These are phyloP conservation scores for Aspergillus brunneoviolaceus DNA, from an alignment of 2,329 filamentous ascomycete genomes.

Conservation along the genomic window DNA sequence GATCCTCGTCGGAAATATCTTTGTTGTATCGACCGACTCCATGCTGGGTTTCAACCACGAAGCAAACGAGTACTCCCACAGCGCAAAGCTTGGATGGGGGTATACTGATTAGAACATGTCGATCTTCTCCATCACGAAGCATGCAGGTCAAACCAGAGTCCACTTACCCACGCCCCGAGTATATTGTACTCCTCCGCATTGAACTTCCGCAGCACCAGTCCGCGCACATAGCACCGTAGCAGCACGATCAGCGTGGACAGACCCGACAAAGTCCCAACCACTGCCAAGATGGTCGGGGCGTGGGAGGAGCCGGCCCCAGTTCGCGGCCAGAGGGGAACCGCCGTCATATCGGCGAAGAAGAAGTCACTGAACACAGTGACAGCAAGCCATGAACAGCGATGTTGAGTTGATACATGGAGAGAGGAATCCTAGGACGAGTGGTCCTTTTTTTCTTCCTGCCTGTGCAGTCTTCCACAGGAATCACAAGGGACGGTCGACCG, in stretches of 20 bases:
- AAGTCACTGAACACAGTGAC: background rate
- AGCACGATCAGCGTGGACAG: constrained; percentile 41
- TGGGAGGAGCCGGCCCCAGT: constrained; percentile 1
- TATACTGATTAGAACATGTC: background rate
- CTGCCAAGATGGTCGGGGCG: constrained; percentile 36
- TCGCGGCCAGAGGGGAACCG: background rate
- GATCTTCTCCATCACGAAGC: background rate
- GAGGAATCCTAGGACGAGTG: background rate
- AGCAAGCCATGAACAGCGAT: background rate
- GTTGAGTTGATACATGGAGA: background rate
- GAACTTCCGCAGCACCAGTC: constrained; percentile 48
- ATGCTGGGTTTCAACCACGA: constrained; percentile 45
- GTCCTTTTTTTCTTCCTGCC: background rate
- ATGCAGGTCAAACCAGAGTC: background rate
- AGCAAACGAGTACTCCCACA: constrained; percentile 38
- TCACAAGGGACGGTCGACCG: background rate
- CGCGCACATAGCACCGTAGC: constrained; percentile 49
- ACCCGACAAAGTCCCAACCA: constrained; percentile 41
- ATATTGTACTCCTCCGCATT: constrained; percentile 54
- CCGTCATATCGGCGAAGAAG: background rate
- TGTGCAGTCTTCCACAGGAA: background rate
- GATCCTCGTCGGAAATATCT: constrained; percentile 36
- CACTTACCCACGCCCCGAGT: constrained; percentile 41
- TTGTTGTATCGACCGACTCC: constrained; percentile 50
- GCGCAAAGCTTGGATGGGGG: constrained; percentile 20